Base-by-base conservation (phyloP, 108 stramenopile species). In the Phaeodactylum tricornutum region DNA sequence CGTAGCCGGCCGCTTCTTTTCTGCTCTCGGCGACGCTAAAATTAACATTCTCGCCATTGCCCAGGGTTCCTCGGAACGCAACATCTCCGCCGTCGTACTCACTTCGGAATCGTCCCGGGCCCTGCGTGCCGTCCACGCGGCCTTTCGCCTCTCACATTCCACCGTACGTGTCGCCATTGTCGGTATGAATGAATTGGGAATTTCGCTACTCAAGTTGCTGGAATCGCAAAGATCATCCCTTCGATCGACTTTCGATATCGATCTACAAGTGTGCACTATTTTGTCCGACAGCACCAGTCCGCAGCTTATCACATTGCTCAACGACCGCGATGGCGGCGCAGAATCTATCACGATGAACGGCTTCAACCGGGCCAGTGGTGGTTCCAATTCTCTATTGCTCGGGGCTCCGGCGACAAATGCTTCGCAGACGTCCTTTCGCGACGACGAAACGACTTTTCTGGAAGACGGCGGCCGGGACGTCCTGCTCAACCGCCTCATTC, bases 1-100 rank as follows among this genome's bases (percentile, higher is more conserved):
- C 1, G 88, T 90, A 4, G 55, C 84, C 1, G 92, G 85, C 0
- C 62, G 81, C 6, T 94, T 94, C 64, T 94, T 91, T 58, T 61
- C 67, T 26, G 81, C 88, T 1, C 57, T 94, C 37, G 92, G 92
- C 27, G 72, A 74, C 48, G 81, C 86, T 21, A 71, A 80, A 41
- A 85, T 94, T 63, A 91, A 91, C 51, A 58, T 94, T 12, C 48
- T 91, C 21, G 86, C 86, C 31, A 86, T 91, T 46, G 66, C 88
- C 0, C 88, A 90, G 61, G 88, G 82, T 0, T 72, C 66, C 19
- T 67, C 64, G 17, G 93, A 89, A 62, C 62, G 89, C 5, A 90
- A 90, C 39, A 91, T 94, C 51, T 82, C 82, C 11, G 79, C 81
- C 29, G 86, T 89, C 17, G 87, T 94, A 7, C 14, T 51, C 7